Evolutionary conservation across 2,329 filamentous ascomycete genomes (phyloP), one percentile per base, ranked within the genome.

Genomic region (Thielaviopsis musarum): DNA sequence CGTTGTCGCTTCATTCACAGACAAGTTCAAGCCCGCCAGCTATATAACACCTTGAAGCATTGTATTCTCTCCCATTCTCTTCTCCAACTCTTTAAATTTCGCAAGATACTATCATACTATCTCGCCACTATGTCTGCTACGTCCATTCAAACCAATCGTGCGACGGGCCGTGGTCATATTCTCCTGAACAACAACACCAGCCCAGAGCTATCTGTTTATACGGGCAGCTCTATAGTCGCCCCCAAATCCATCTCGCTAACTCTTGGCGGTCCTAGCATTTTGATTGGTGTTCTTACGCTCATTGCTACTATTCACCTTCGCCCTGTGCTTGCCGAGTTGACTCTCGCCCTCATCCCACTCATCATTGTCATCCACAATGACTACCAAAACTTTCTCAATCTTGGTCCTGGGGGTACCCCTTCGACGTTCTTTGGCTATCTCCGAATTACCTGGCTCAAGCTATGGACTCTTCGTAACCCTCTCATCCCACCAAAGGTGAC

Each of bases 401-500:
- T 94, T 21, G 88, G 88, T 0, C 88, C 87, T 0, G 88, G 88
- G 24, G 88, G 88, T 61, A 91, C 87, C 0, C 87, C 88, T 0
- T 78, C 83, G 2, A 93, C 85, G 0, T 79, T 87, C 51, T 64
- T 71, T 5, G 88, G 88, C 64, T 94, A 91, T 69, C 71, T 88
- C 26, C 79, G 81, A 59, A 83, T 93, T 69, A 85, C 84, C 63
- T 80, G 82, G 70, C 79, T 91, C 55, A 81, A 84, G 12, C 71
- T 91, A 54, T 84, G 89, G 74, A 79, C 81, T 41, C 75, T 93
- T 4, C 78, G 81, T 5, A 77, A 91, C 66, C 85, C 86, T n/a
- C 82, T 87, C 66, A 77, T 85, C 0, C 78, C 82, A 0, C 70
- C 72, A 1, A 65, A 80, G 0, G 77, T 81, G 5, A 52, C 9